Evolutionary conservation across 306 rosid species (phyloP), one percentile per base, ranked within the genome.

Genomic region (Gleditsia sinensis): DNA sequence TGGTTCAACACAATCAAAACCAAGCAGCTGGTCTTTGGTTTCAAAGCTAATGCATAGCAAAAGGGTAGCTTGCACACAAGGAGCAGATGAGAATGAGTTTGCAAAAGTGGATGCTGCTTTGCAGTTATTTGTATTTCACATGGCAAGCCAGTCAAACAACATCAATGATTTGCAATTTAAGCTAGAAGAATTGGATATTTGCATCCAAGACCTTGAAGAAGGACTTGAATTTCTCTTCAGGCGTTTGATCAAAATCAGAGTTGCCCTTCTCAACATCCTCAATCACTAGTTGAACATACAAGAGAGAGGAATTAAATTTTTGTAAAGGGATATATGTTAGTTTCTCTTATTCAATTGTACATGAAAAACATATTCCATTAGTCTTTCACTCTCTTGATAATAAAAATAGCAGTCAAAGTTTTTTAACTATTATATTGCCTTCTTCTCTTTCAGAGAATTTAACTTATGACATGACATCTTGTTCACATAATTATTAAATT

Each of bases 141-240:
- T 46, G 36, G 67, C 61, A 56, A 69, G 53, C 48, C 74, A 83
- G 69, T 74, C 71, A 45, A 58, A 46, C 23, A 65, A 48, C 32
- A 57, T 69, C 13, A 67, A 72, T 33, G 69, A 76, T 19, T 32
- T 80, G 71, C 75, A 72, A 63, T 67, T 56, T 30, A 68, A 76
- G 78, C 62, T 84, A 48, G 78, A 32, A 6, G 73, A 17, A 32
- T 64, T 76, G 65, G 85, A 76, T 72, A 50, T 72, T 2, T 67
- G 84, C 72, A 77, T 77, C 30, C 80, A 77, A 40, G 81, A 84
- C 1, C 75, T 80, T 62, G 84, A 80, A 72, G 84, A 80, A 73
- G 82, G 77, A 69, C 81, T 77, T 12, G 78, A 81, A 25, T 78
- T 60, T 23, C 58, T 81, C 53, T 78, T 81, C 67, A 69, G 81